Evolutionary conservation across 441 rosid species (phyloP), one percentile per base, ranked within the genome.

Genomic region (Gossypium gossypioides): DNA sequence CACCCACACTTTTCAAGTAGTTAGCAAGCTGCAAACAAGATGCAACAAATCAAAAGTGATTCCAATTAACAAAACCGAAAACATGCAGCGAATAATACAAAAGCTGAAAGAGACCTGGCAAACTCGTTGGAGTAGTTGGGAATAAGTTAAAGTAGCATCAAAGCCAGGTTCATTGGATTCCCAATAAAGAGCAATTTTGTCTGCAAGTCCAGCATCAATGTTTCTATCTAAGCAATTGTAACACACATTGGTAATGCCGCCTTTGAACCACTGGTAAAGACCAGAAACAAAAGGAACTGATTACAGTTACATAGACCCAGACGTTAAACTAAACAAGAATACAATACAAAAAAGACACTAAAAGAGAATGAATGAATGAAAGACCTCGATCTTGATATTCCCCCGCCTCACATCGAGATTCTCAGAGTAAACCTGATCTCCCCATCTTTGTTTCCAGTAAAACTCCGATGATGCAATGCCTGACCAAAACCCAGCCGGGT

Each of bases 201-300:
- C 92, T 65, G 82, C 90, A 71, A 83, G 85, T 72, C 99, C 99
- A 71, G 87, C 88, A 77, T 92, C 90, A 60, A 91, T 80, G 75
- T 91, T 88, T 82, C 83, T 86, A 81, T 95, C 97, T 80, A 95
- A 79, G 79, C 97, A 91, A 80, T 95, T 95, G 84, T 88, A 91
- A 85, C 95, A 92, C 74, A 95, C 88, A 77, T 95, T 95, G 82
- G 99, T 94, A 70, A 87, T 68, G 16, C 97, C 99, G 16, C 93
- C 96, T 64, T 89, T 94, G 81, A 95, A 95, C 99, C 99, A 95
- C 99, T 95, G 90, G 69, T 50, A 68, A 15, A 21, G 34, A 15
- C 69, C 15, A 56, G n/a, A 54, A 54, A 24, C 4, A 16, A 68
- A 62, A 25, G 40, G 27, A 27, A 50, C 0, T 3, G 25, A 2